These are phyloP conservation scores for Rhodamnia argentea DNA, from an alignment of 345 rosid species.

Conservation along the genomic window DNA sequence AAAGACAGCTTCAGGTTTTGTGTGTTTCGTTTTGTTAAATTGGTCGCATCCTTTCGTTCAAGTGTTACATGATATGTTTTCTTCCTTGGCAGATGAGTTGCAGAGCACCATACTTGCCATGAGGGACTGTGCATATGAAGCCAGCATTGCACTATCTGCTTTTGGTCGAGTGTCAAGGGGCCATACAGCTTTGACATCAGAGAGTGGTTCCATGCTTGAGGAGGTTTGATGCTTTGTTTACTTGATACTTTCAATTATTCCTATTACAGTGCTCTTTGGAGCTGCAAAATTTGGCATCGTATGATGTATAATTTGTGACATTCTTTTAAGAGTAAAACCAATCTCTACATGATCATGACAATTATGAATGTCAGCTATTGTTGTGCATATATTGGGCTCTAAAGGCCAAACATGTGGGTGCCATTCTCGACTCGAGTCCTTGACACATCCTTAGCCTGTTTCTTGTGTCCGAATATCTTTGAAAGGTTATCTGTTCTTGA, in stretches of 20 bases:
- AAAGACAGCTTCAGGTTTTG: constrained; percentile 74
- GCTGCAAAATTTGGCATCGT: neutral
- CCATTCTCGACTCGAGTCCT: neutral
- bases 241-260: neutral
- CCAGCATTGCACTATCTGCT: constrained; percentile 60
- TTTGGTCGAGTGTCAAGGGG: constrained; percentile 66
- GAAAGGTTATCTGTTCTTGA: neutral
- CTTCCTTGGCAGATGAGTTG: constrained; percentile 50
- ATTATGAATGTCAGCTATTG: neutral
- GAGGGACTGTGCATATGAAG: constrained; percentile 88
- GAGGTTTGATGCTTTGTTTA: constrained; percentile 31
- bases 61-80: neutral
- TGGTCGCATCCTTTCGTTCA: neutral
- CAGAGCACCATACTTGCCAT: constrained; percentile 71
- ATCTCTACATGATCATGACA: neutral
- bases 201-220: constrained; percentile 92
- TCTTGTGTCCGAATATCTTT: neutral
- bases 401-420: neutral
- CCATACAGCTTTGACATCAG: constrained; percentile 89
- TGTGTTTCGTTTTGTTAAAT: neutral
- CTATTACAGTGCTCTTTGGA: neutral
- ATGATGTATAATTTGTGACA: neutral
- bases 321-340: neutral
- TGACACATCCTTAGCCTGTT: neutral
- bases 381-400: neutral